Evolutionary conservation across 169 alveolate species (phyloP), one percentile per base, ranked within the genome.

Genomic region (Plasmodium yoelii): DNA sequence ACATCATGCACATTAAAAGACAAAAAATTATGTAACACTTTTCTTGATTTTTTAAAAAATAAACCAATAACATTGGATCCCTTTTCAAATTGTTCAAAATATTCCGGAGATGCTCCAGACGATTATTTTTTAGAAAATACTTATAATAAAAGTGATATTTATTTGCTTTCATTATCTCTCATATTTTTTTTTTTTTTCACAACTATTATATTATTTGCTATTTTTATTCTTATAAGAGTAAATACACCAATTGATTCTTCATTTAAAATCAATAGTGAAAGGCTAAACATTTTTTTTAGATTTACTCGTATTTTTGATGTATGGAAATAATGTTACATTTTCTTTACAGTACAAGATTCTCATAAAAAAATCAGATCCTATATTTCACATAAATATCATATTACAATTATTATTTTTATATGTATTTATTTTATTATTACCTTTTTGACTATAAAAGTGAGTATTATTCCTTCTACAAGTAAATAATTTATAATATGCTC

Each of bases 221-320:
- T 77, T 24, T 63, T 77, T 42, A 6, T 77, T n/a, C 55, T 77
- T 34, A 44, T 77, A 44, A 77, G 57, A 44, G 75, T 77, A 22
- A 77, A 69, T 24, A 77, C 88, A 9, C 88, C 88, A 13, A 53
- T 77, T 3, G 88, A 77, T 77, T 77, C 88, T 9, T 77, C 88
- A 6, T 77, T 77, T 26, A 68, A 63, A 39, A 55, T 77, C 47
- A 77, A 77, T 64, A 75, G 65, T 49, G 88, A 77, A 15, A 67
- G 88, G 5, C 57, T 77, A 44, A 77, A 63, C 57, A 28, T 64
- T 47, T 77, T 77, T 64, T 77, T 77, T 56, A 64, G 65, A 57
- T 77, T 77, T 64, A 77, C 88, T 22, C 74, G 88, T 10, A 24
- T 61, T 19, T 7, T 77, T 26, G 88, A 77, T 28, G 75, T 65